Percentiles rank a stretch among this genome's conserved stretches.
phyloP scores from a whole-genome alignment of 2,329 filamentous ascomycete species.

The Incumbomyces lentus region DNA sequence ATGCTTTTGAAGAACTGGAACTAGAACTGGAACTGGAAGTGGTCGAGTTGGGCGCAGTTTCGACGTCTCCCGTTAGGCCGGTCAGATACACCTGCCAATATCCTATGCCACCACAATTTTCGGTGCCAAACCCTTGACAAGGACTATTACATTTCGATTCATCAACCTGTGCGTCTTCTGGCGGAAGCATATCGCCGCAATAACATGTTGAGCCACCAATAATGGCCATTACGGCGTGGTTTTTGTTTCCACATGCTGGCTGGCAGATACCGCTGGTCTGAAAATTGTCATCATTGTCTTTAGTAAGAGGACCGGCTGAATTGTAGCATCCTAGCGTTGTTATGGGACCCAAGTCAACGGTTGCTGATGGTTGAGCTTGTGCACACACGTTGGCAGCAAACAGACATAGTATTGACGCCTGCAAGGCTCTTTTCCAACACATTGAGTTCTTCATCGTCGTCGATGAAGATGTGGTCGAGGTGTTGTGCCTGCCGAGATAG shows the following conservation, averaged over 20 bases:
- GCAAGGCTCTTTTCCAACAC: slow-evolving; percentile 7
- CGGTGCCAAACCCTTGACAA: slow-evolving; percentile 53
- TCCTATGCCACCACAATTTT: slow-evolving; percentile 57
- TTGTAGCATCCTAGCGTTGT: slow-evolving; percentile 34
- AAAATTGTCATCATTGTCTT: slow-evolving; percentile 40
- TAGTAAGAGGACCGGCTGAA: slow-evolving; percentile 35
- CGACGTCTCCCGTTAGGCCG: slow-evolving; percentile 33
- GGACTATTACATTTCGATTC: slow-evolving; percentile 52
- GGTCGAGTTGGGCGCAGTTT: slow-evolving; percentile 20
- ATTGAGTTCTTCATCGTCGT: slow-evolving; percentile 13
- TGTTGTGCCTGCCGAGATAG: background rate
- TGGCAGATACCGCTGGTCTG: slow-evolving; percentile 49
- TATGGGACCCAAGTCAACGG: slow-evolving; percentile 10
- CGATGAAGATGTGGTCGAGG: background rate
- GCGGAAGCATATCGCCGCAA: slow-evolving; percentile 62
- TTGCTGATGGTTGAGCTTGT: slow-evolving; percentile 12
- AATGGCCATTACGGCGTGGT: slow-evolving; percentile 51
- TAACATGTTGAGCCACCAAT: slow-evolving; percentile 55
- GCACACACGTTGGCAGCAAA: slow-evolving; percentile 10
- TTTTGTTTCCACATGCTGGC: slow-evolving; percentile 37
- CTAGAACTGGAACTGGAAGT: slow-evolving; percentile 40
- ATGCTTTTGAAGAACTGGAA: too few relatives aligned
- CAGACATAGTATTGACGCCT: slow-evolving; percentile 11
- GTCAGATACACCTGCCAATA: slow-evolving; percentile 44
- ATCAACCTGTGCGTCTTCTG: slow-evolving; percentile 42